Evolutionary conservation across 306 rosid species (phyloP), one percentile per base, ranked within the genome.

Genomic region (Fragaria iinumae): DNA sequence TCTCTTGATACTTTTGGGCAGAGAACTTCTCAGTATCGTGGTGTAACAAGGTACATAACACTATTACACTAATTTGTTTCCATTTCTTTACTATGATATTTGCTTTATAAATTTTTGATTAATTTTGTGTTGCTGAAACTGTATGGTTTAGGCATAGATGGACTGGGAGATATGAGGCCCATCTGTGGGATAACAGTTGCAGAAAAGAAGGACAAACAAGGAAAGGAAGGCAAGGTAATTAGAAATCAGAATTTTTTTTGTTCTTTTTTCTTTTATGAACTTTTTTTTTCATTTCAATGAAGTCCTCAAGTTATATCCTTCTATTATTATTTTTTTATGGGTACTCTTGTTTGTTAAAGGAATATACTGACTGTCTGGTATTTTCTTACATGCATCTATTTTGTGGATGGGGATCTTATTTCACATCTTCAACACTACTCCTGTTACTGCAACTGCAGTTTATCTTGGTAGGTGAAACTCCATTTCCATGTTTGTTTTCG

Each of bases 161-260:
- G 99, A 95, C 99, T 10, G 99, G 99, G 79, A 92, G 99, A 86
- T 95, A 95, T 81, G 98, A 95, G 71, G 99, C 99, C 47, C 99
- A 95, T 88, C 84, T 95, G 80, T 95, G 99, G 99, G 99, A 95
- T 79, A 95, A 95, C 79, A 95, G 99, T 77, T 95, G 97, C 85
- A 92, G 99, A 84, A 92, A 95, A 81, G 99, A 95, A 82, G 99
- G 98, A 27, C 98, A 95, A 83, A 95, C 99, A 71, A 95, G 99
- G 87, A 95, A 95, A 86, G 99, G 99, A 85, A 95, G 99, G 56
- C 99, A 95, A 89, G 99, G 99, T 92, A 73, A 88, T 41, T 6
- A 27, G 57, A 77, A n/a, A 71, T 53, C 27, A 52, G 12, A 9
- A 21, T 18, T n/a, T 43, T 43, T 39, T 21, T 1, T 63, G 6